Base-by-base conservation (phyloP, 2,329 filamentous ascomycete genomes). In the Aureobasidium sp. region DNA sequence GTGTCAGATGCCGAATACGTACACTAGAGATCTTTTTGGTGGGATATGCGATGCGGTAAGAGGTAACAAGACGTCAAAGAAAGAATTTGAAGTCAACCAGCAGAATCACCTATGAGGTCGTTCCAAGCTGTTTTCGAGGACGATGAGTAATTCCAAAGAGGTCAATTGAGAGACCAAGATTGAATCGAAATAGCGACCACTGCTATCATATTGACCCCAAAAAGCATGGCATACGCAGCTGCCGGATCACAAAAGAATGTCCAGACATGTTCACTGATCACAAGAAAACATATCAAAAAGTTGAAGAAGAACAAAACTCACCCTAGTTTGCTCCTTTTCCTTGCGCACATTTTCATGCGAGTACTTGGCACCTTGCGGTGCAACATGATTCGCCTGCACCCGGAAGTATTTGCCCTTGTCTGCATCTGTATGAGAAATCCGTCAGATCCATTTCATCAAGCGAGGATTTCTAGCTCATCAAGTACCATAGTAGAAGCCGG, bases 331-430 rank as follows among this genome's bases (percentile, higher is more conserved):
- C 57, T 66, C 61, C 58, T 62, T 47, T 62, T 73, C 60, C 21
- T 60, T 61, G 30, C 60, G 60, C 7, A 76, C 64, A 42, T 73
- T 73, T 10, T 68, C 62, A 12, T 62, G 59, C 0, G 71, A 68
- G 59, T 77, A 73, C 54, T 71, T 72, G 3, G 67, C 61, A 6
- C 60, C 60, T 10, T 58, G 51, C 37, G 68, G 60, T 30, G 67
- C 63, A 45, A 62, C 49, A 63, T 70, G 66, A 24, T 70, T 64
- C 14, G 66, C 64, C 49, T 70, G 66, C 19, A 77, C 71, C 32
- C 68, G 69, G 66, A 77, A 78, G 61, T 78, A 77, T 55, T 75
- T 77, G 45, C 68, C 66, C 62, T 74, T 76, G 34, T 73, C 71
- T 29, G 62, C 58, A 56, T 77, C 71, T 68, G 27, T 34, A 12